phyloP scores from a whole-genome alignment of 441 rosid genomes.

The Pelargonium myrrhifolium region DNA sequence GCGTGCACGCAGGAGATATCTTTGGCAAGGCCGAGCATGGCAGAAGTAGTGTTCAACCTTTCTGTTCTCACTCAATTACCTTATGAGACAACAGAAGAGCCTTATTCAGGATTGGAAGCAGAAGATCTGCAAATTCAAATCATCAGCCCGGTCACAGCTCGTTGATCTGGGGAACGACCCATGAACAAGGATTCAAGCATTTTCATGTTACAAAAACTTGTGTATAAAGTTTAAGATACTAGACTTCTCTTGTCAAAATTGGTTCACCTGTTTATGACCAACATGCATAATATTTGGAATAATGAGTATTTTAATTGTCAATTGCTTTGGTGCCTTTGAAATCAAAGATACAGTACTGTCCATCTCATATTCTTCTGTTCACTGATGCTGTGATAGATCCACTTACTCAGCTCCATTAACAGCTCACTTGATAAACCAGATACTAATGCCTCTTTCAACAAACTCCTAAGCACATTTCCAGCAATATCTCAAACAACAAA shows the following conservation, averaged over 20 bases:
- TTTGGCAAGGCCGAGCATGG: slow-evolving; percentile 50
- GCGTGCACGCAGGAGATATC: slow-evolving; percentile 43
- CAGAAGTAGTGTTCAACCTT: slow-evolving; percentile 52
- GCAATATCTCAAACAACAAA: slow-evolving; percentile 38
- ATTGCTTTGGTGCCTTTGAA: no score
- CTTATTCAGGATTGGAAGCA: slow-evolving; percentile 33
- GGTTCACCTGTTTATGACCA: not conserved
- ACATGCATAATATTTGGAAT: not conserved
- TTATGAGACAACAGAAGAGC: slow-evolving; percentile 28
- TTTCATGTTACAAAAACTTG: slow-evolving; percentile 2
- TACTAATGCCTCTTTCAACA: slow-evolving; percentile 60
- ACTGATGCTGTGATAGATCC: slow-evolving; percentile 37
- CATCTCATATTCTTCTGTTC: slow-evolving; percentile 36
- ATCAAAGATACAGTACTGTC: slow-evolving; percentile 21
- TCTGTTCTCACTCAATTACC: slow-evolving; percentile 39
- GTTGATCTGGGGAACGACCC: slow-evolving; percentile 22
- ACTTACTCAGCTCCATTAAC: slow-evolving; percentile 59
- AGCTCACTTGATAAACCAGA: slow-evolving; percentile 65
- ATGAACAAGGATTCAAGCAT: not conserved
- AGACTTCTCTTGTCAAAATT: not conserved
- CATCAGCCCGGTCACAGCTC: slow-evolving; percentile 34
- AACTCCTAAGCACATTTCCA: slow-evolving; percentile 47
- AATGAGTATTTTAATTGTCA: not conserved
- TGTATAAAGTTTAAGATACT: not conserved
- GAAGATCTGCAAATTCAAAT: slow-evolving; percentile 31